phyloP scores from a whole-genome alignment of 768 basidiomycete genomes.

The Suillus paluster region DNA sequence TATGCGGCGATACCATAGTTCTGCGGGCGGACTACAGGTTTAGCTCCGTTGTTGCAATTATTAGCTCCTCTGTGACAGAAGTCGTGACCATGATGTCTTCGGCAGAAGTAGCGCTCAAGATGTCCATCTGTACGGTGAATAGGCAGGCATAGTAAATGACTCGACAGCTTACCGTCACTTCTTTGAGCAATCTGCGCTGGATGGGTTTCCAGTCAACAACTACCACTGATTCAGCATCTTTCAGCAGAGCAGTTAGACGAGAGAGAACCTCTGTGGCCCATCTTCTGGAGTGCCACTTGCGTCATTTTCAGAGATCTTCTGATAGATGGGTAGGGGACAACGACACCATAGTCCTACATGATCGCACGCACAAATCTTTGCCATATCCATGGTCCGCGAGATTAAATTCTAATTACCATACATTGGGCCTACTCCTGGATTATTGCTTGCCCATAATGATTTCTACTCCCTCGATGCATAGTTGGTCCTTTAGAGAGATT shows the following conservation, averaged over 20 bases:
- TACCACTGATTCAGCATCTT: slow-evolving; percentile 25
- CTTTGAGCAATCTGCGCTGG: slow-evolving; percentile 52
- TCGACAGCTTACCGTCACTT: slow-evolving; percentile 45
- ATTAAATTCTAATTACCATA: slow-evolving; percentile 26
- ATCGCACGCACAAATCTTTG: slow-evolving; percentile 58
- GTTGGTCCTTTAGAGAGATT: slow-evolving; percentile 76
- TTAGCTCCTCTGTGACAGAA: slow-evolving; percentile 54
- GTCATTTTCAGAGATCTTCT: slow-evolving; percentile 44
- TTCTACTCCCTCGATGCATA: slow-evolving; percentile 69
- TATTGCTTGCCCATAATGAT: slow-evolving; percentile 52
- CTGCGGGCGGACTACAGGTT: slow-evolving; percentile 31
- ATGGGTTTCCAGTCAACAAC: slow-evolving; percentile 73
- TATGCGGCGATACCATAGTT: slow-evolving; percentile 49
- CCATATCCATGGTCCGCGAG: slow-evolving; percentile 62
- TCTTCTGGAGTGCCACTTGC: slow-evolving; percentile 57
- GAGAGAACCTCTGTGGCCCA: slow-evolving; percentile 66
- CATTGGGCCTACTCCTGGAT: not conserved
- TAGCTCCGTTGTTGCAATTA: slow-evolving; percentile 51
- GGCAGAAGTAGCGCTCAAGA: slow-evolving; percentile 51
- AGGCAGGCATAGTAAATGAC: not conserved
- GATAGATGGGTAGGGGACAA: slow-evolving; percentile 67
- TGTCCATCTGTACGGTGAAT: slow-evolving; percentile 33
- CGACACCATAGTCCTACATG: slow-evolving; percentile 66
- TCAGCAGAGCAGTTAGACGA: not conserved
- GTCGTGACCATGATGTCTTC: slow-evolving; percentile 49